These are phyloP conservation scores for Nannizzia gypsea DNA, from an alignment of 2,329 filamentous ascomycete species.

Conservation along the genomic window DNA sequence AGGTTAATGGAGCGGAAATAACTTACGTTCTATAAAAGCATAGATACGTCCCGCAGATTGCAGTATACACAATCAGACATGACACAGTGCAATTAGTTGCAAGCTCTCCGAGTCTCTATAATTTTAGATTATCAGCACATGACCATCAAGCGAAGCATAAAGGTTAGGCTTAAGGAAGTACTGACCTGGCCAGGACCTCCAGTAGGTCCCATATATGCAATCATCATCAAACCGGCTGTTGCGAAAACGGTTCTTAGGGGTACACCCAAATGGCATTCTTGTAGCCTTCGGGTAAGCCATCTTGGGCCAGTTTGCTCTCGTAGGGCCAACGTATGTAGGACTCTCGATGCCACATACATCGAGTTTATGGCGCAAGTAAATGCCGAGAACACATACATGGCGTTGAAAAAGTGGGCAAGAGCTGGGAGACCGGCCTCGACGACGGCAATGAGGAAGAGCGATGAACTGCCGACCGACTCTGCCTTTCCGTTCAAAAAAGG, in stretches of 20 bases:
- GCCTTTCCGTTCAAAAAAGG: slow-evolving; percentile 31
- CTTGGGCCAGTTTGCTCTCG: slow-evolving; percentile 30
- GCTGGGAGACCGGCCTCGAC: slow-evolving; percentile 29
- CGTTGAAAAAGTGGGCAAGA: slow-evolving; percentile 35
- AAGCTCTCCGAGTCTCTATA: slow-evolving; percentile 28
- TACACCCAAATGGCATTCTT: slow-evolving; percentile 29
- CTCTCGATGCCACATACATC: slow-evolving; percentile 33
- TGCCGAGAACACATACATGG: slow-evolving; percentile 36
- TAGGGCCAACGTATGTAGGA: slow-evolving; percentile 34
- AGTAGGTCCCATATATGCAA: slow-evolving; percentile 31
- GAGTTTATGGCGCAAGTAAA: slow-evolving; percentile 33
- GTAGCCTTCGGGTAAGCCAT: slow-evolving; percentile 30
- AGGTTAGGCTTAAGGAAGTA: background rate
- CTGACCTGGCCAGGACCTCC: slow-evolving; percentile 28
- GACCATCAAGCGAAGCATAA: slow-evolving; percentile 7
- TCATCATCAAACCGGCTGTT: slow-evolving; percentile 30
- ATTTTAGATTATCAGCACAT: slow-evolving; percentile 1
- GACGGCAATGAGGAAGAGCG: slow-evolving; percentile 33
- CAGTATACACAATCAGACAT: slow-evolving; percentile 31
- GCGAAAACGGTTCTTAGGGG: slow-evolving; percentile 31
- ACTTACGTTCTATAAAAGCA: slow-evolving; percentile 24
- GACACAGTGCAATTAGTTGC: slow-evolving; percentile 30
- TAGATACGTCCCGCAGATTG: slow-evolving; percentile 33
- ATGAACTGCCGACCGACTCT: slow-evolving; percentile 26
- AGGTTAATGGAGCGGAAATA: background rate